phyloP scores from a whole-genome alignment of 257 asterid genomes.

The Rehmannia glutinosa region DNA sequence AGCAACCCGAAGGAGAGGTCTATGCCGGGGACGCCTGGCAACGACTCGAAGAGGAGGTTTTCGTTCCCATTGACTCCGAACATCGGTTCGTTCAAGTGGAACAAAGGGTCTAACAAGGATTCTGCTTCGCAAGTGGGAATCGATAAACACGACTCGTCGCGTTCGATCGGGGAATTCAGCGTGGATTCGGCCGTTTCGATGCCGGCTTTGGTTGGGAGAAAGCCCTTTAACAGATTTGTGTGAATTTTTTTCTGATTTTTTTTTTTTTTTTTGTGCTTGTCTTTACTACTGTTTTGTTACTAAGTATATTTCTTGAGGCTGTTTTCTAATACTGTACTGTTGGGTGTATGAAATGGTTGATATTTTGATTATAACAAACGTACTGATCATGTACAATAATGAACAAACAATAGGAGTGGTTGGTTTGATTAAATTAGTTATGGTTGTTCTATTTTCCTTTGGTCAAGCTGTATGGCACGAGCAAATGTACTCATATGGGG shows the following conservation, averaged over 20 bases:
- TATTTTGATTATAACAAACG: too few species aligned
- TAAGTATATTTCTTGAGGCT: not conserved
- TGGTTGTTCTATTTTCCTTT: not conserved
- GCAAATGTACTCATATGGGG: too few species aligned
- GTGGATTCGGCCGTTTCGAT: slow-evolving; percentile 67
- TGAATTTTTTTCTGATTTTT: slow-evolving; percentile 42
- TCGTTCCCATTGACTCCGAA: slow-evolving; percentile 83
- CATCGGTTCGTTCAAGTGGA: slow-evolving; percentile 64
- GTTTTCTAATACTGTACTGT: slow-evolving; percentile 19
- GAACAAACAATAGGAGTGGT: slow-evolving; percentile 27
- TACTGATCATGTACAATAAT: slow-evolving; percentile 51
- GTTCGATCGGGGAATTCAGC: slow-evolving; percentile 49
- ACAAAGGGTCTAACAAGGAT: slow-evolving; percentile 58
- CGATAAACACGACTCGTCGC: slow-evolving; percentile 48
- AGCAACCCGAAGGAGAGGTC: slow-evolving; percentile 84
- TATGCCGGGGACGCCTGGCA: slow-evolving; percentile 59
- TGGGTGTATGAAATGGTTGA: slow-evolving; percentile 18
- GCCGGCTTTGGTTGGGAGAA: slow-evolving; percentile 75
- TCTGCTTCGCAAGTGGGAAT: slow-evolving; percentile 38
- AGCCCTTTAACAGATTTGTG: slow-evolving; percentile 91
- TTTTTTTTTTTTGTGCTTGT: not conserved
- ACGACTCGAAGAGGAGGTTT: slow-evolving; percentile 69
- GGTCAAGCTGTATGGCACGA: too few species aligned
- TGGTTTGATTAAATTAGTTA: slow-evolving; percentile 24
- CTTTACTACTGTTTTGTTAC: not conserved